Base-by-base conservation (phyloP, 768 basidiomycete genomes). In the Suillus lakei region DNA sequence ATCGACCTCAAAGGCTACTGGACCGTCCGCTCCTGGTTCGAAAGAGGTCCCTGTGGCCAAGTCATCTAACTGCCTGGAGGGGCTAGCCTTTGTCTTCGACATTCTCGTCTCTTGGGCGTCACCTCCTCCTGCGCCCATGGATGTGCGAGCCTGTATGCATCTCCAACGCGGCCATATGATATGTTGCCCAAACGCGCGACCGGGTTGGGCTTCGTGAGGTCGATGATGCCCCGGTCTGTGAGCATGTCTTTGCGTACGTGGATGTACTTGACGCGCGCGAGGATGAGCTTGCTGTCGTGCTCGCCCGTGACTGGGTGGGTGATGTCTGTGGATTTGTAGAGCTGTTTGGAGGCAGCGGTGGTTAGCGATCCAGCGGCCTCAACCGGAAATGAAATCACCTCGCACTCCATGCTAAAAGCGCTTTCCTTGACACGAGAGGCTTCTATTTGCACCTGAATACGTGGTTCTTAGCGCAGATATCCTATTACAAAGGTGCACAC, bases 71-170 rank as follows among this genome's bases (percentile, higher is more conserved):
- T 95, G 92, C 73, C 82, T 99, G 9, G 85, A 89, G 0, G 96
- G 96, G 0, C 82, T 99, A 28, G 85, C 94, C 0, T 91, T 99
- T 72, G 97, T 99, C 26, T 99, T 99, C 69, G n/a, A n/a, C n/a
- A n/a, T n/a, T n/a, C n/a, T n/a, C n/a, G n/a, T n/a, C n/a, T n/a
- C n/a, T n/a, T n/a, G n/a, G n/a, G n/a, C n/a, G n/a, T 72, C 23
- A n/a, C 26, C 63, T 71, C 63, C 36, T 70, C 74, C 23, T 56
- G 44, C 18, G 56, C 68, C 74, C 75, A 75, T 26, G 69, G 69
- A 2, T 72, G 70, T 12, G 69, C 41, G 51, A 77, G 18, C 67
- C 75, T 73, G 56, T 75, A 76, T 9, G 28, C 69, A 64, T 77
- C 74, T 3, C 75, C 75, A 1, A 76, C 59, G 1, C 74, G 69